Evolutionary conservation across 805 yeast genomes (phyloP).

Genomic region (Saccharomycopsis fibuligera): DNA sequence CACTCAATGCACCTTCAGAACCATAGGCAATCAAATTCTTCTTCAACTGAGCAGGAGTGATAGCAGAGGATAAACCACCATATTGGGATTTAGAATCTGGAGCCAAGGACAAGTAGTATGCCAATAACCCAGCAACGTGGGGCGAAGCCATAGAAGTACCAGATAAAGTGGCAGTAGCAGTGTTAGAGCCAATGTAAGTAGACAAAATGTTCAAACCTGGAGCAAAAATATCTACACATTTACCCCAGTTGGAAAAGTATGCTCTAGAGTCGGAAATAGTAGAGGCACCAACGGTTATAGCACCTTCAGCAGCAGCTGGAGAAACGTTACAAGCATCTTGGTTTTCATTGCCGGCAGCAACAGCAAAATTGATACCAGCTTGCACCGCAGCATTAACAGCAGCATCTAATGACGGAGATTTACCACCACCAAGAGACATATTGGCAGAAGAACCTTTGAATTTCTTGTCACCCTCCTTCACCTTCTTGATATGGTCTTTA

Average conservation of each 20-base stretch:
- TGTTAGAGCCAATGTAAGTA: constrained; percentile 68
- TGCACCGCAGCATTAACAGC: constrained; percentile 87
- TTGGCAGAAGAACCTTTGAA: constrained; percentile 84
- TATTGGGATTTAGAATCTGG: constrained; percentile 67
- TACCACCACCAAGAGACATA: constrained; percentile 93
- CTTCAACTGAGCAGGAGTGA: constrained; percentile 74
- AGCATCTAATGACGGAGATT: constrained; percentile 76
- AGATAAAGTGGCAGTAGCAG: constrained; percentile 73
- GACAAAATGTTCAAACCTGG: constrained; percentile 91
- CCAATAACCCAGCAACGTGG: constrained; percentile 84
- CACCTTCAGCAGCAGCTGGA: constrained; percentile 79
- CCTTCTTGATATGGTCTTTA: constrained; percentile 53
- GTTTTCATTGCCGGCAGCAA: constrained; percentile 94
- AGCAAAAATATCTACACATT: constrained; percentile 92
- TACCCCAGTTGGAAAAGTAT: constrained; percentile 90
- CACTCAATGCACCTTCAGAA: constrained; percentile 51
- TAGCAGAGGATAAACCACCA: constrained; percentile 46
- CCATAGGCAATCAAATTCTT: constrained; percentile 65
- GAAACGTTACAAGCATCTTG: constrained; percentile 89
- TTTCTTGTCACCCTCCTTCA: constrained; percentile 42
- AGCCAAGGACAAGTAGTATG: constrained; percentile 82
- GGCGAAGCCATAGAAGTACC: constrained; percentile 99
- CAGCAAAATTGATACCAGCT: constrained; percentile 87
- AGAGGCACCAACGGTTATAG: constrained; percentile 94
- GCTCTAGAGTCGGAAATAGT: constrained; percentile 86